Conservation (phyloP, 441 rosid species). For the Erysimum pusillum region DNA sequence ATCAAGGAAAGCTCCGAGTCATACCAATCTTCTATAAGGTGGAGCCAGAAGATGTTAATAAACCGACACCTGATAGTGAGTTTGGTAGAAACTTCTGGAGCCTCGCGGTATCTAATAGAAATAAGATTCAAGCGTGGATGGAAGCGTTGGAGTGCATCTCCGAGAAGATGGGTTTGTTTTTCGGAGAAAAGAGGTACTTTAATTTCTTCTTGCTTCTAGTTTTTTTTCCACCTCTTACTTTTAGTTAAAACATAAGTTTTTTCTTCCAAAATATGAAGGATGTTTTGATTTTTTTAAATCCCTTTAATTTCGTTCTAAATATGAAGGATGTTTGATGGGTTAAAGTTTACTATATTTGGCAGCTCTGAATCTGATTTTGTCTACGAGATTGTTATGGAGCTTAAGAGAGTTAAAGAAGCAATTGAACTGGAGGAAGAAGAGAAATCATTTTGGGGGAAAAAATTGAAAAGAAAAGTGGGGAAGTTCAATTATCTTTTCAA, state of each 20-base stretch:
- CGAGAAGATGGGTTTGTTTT: slow-evolving; percentile 3
- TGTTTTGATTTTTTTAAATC: background rate
- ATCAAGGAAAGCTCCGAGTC: background rate
- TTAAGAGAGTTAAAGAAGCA: background rate
- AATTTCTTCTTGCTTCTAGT: too few relatives aligned
- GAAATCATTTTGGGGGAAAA: background rate
- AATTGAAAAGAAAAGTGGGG: background rate
- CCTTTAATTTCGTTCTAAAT: background rate
- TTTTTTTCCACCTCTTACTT: background rate
- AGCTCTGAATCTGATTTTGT: slow-evolving; percentile 5
- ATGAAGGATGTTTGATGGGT: background rate
- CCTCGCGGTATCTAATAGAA: background rate
- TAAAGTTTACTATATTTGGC: background rate
- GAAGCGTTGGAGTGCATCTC: background rate
- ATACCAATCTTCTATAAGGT: slow-evolving; percentile 29
- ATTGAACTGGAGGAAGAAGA: background rate
- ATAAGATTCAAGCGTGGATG: slow-evolving; percentile 5
- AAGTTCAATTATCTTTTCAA: too few relatives aligned
- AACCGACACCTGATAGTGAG: background rate
- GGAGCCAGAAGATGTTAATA: background rate
- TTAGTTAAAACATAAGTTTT: background rate
- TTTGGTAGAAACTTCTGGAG: slow-evolving; percentile 17
- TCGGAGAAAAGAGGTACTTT: slow-evolving; percentile 13
- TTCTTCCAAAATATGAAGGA: background rate
- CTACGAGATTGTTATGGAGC: background rate